These are phyloP conservation scores for Zygnema cylindricum DNA, from an alignment of 139 green algal species.

Conservation along the genomic window DNA sequence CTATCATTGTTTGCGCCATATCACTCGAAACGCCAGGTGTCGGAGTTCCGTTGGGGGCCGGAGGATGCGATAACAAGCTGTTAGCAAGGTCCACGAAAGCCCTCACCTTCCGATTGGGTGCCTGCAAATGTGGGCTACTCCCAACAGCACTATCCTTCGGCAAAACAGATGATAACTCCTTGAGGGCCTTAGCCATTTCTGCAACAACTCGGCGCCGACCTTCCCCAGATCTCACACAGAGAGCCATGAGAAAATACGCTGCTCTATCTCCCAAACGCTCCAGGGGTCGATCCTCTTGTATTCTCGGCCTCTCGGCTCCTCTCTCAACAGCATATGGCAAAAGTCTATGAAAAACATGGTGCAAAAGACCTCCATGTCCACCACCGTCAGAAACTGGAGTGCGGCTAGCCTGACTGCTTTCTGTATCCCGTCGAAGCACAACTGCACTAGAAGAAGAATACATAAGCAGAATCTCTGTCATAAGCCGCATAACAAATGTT, in stretches of 20 bases:
- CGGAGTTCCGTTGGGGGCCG: neutral
- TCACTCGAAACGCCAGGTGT: constrained; percentile 66
- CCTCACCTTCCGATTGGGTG: constrained; percentile 26
- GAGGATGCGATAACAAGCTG: constrained; percentile 36
- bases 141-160: neutral
- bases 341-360: constrained; percentile 79
- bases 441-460: constrained; percentile 77
- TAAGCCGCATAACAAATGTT: constrained; percentile 72
- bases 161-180: neutral
- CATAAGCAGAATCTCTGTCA: constrained; percentile 85
- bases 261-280: constrained; percentile 8
- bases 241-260: constrained; percentile 69
- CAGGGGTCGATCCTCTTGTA: too few species aligned
- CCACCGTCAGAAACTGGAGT: neutral
- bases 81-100: constrained; percentile 43
- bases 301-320: neutral
- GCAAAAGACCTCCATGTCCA: constrained; percentile 61
- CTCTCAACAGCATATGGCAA: constrained; percentile 36
- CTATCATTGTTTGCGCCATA: constrained; percentile 77
- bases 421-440: constrained; percentile 81
- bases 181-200: constrained; percentile 77
- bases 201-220: constrained; percentile 77
- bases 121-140: neutral
- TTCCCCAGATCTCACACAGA: constrained; percentile 82
- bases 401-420: constrained; percentile 50